phyloP scores from a whole-genome alignment of 345 rosid genomes.

The Eutrema yunnanense region DNA sequence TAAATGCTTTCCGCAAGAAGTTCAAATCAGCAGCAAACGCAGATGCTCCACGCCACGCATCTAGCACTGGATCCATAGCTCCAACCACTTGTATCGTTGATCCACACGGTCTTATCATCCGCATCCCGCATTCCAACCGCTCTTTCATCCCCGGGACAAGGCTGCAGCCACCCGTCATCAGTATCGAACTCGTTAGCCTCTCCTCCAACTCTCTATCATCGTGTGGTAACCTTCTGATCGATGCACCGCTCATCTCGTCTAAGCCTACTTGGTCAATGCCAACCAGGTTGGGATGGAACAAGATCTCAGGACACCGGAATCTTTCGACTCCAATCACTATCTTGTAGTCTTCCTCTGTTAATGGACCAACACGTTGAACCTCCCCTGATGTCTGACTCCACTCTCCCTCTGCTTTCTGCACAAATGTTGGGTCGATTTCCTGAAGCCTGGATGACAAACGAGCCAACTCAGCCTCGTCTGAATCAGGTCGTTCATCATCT shows the following conservation, averaged over 20 bases:
- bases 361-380: conserved; percentile 48
- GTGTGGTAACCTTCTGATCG: conserved; percentile 56
- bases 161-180: conserved; percentile 76
- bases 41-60: conserved; percentile 99
- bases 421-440: conserved; percentile 79
- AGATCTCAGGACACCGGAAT: conserved; percentile 79
- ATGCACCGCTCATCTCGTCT: conserved; percentile 82
- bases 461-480: conserved; percentile 65
- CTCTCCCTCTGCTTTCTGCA: conserved; percentile 53
- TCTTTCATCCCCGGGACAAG: conserved; percentile 62
- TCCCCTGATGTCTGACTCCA: conserved; percentile 52
- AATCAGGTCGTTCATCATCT: conserved; percentile 64
- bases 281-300: conserved; percentile 68
- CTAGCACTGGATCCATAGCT: conserved; percentile 77
- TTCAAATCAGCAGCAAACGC: conserved; percentile 47
- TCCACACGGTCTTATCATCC: conserved; percentile 84
- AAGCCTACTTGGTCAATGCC: conserved; percentile 87
- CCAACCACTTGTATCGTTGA: conserved; percentile 53
- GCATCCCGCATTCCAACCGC: conserved; percentile 69
- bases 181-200: conserved; percentile 64
- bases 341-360: conserved; percentile 89
- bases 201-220: conserved; percentile 42
- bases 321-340: conserved; percentile 75
- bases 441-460: conserved; percentile 72
- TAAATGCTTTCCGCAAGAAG: conserved; percentile 61